Evolutionary conservation across 2,329 filamentous ascomycete species (phyloP).

Genomic region (Xylaria digitata): DNA sequence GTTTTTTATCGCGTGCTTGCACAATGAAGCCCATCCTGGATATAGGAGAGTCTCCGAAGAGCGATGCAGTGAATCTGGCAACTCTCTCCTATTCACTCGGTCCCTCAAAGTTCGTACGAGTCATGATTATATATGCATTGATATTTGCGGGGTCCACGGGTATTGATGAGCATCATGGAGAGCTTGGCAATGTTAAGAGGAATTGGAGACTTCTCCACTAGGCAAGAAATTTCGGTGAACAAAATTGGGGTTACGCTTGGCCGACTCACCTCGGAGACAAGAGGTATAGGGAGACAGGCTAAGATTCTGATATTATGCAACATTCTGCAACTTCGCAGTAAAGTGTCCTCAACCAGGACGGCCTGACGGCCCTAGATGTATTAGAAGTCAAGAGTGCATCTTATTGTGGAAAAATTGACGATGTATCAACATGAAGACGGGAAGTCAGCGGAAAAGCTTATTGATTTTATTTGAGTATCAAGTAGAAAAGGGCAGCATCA

Average conservation of each 20-base stretch:
- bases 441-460: not conserved
- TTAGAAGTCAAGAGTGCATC: not conserved
- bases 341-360: not conserved
- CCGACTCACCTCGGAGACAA: not conserved
- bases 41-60: slow-evolving; percentile 27
- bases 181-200: slow-evolving; percentile 10
- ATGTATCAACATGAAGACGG: not conserved
- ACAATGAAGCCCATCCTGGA: not conserved
- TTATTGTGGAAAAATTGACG: too few species aligned
- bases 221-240: slow-evolving; percentile 7
- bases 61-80: slow-evolving; percentile 4
- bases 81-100: not conserved
- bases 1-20: slow-evolving; percentile 20
- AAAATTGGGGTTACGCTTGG: slow-evolving; percentile 1
- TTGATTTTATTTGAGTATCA: too few species aligned
- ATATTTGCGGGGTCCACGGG: slow-evolving; percentile 14
- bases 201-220: slow-evolving; percentile 18
- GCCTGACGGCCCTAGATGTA: too few species aligned
- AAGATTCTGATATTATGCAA: not conserved
- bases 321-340: not conserved
- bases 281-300: not conserved
- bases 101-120: not conserved
- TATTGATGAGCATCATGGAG: slow-evolving; percentile 10
- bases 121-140: not conserved
- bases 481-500: too few species aligned